These are phyloP conservation scores for Datura wrightii DNA, from an alignment of 257 asterid genomes.

Conservation along the genomic window DNA sequence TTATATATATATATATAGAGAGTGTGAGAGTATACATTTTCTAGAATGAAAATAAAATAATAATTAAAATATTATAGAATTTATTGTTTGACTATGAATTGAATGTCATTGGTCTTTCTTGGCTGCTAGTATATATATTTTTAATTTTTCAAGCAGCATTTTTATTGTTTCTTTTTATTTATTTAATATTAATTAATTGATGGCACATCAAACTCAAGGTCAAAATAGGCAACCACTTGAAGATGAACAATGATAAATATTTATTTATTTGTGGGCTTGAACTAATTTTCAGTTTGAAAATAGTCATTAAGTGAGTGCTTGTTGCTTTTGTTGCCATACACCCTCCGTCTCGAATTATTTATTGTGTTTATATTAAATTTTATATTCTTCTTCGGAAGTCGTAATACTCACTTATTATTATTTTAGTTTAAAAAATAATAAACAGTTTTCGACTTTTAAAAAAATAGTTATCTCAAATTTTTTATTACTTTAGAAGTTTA, in stretches of 20 bases:
- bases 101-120: slow-evolving; percentile 6
- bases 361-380: no score
- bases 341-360: no score
- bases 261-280: not conserved
- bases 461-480: no score
- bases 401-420: no score
- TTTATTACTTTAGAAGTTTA: no score
- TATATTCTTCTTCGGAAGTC: no score
- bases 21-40: not conserved
- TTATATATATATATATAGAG: not conserved
- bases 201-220: not conserved
- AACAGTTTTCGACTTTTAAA: no score
- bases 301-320: no score
- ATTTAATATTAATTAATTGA: no score
- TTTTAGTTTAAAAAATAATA: no score
- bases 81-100: not conserved
- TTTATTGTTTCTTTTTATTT: not conserved
- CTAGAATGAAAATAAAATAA: not conserved
- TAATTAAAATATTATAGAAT: not conserved
- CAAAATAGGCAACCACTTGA: not conserved
- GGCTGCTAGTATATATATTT: not conserved
- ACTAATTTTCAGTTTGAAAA: no score
- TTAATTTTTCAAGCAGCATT: not conserved
- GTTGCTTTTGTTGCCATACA: no score
- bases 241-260: not conserved